phyloP scores from a whole-genome alignment of 2,329 filamentous ascomycete genomes.

The Cladosporium austrohemisphaericum region DNA sequence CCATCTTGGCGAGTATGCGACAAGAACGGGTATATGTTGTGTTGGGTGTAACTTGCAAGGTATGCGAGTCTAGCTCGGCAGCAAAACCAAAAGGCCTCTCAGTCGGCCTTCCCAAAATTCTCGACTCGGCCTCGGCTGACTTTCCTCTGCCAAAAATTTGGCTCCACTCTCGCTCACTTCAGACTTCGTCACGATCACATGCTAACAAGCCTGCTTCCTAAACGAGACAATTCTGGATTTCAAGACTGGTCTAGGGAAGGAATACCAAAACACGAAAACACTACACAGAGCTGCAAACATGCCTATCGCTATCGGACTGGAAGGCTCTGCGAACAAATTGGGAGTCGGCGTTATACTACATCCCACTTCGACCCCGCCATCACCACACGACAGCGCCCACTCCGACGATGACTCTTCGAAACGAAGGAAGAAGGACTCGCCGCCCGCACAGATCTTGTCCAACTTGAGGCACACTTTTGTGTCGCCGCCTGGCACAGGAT shows the following conservation, averaged over 20 bases:
- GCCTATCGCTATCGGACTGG: conserved; percentile 66
- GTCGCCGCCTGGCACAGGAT: conserved; percentile 87
- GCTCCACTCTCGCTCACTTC: conserved; percentile 3
- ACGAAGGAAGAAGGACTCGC: conserved; percentile 20
- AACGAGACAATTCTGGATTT: background rate
- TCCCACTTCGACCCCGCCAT: conserved; percentile 40
- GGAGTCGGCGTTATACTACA: conserved; percentile 90
- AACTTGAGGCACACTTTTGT: conserved; percentile 94
- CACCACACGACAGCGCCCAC: conserved; percentile 34
- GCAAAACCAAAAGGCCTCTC: background rate
- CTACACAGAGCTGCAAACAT: conserved; percentile 20
- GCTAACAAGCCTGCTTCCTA: background rate
- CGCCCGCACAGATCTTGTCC: conserved; percentile 67
- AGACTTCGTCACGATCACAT: background rate
- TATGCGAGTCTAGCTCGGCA: background rate
- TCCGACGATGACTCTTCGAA: conserved; percentile 27
- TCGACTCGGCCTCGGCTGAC: background rate
- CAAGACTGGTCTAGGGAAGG: background rate
- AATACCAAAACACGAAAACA: background rate
- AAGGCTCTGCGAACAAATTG: conserved; percentile 97
- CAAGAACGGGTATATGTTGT: background rate
- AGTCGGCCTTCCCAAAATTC: conserved; percentile 8
- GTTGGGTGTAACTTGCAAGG: conserved; percentile 7
- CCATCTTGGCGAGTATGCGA: conserved; percentile 12
- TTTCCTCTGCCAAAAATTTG: background rate